Conservation (phyloP, 192 early-diverging fungal genomes). For the Podila minutissima region DNA sequence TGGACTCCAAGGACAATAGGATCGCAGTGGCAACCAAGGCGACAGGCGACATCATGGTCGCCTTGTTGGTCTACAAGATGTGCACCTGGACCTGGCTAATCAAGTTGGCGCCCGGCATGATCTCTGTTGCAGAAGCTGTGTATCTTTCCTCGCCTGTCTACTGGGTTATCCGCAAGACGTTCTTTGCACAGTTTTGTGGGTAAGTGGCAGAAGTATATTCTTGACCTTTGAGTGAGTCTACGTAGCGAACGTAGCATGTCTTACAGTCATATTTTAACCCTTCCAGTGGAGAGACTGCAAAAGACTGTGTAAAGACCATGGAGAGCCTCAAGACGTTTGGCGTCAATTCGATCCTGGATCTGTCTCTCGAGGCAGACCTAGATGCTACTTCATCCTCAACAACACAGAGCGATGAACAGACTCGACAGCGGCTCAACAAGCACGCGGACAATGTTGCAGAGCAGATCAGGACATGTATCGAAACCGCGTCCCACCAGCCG, state of each 20-base stretch:
- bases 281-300: conserved; percentile 82
- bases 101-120: conserved; percentile 61
- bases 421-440: conserved; percentile 64
- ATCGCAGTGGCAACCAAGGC: conserved; percentile 61
- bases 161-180: conserved; percentile 82
- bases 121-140: conserved; percentile 63
- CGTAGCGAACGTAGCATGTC: no score
- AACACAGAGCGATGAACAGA: conserved; percentile 27
- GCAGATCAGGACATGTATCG: conserved; percentile 76
- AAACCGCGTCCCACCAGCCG: conserved; percentile 71
- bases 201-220: conserved; percentile 31
- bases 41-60: conserved; percentile 66
- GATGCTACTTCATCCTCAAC: conserved; percentile 56
- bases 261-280: no score
- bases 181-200: conserved; percentile 93
- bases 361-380: conserved; percentile 89
- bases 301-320: conserved; percentile 89
- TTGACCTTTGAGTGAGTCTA: no score
- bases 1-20: conserved; percentile 53
- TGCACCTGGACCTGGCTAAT: conserved; percentile 74
- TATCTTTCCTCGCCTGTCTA: conserved; percentile 63
- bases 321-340: conserved; percentile 63
- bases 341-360: conserved; percentile 89
- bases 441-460: conserved; percentile 74
- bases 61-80: conserved; percentile 76